Conservation (phyloP, 1,284 basidiomycete species). For the Bondarzewia mesenterica region DNA sequence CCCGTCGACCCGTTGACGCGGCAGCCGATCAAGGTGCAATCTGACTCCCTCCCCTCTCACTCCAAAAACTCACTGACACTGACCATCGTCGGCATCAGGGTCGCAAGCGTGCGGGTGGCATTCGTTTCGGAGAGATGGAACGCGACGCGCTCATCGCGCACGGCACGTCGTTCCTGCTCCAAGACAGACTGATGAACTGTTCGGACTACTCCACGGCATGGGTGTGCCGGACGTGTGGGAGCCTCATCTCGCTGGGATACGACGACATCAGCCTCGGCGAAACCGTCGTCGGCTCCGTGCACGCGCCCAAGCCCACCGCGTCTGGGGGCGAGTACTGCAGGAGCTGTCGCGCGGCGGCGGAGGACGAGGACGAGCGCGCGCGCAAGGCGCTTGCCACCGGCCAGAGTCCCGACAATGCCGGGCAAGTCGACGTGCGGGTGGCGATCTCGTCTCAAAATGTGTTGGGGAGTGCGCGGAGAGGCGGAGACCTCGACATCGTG, state of each 20-base stretch:
- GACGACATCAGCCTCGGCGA: conserved; percentile 75
- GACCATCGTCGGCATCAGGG: conserved; percentile 46
- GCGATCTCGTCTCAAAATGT: conserved; percentile 60
- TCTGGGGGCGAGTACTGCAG: conserved; percentile 87
- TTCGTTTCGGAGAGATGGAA: conserved; percentile 99
- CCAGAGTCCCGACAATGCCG: conserved; percentile 26
- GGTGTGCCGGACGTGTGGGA: conserved; percentile 96
- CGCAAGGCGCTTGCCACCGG: conserved; percentile 46
- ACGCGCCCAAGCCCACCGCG: conserved; percentile 40
- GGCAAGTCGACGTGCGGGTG: conserved; percentile 46
- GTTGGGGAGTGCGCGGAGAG: conserved; percentile 49
- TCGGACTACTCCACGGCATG: conserved; percentile 99
- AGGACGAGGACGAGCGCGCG: conserved; percentile 50
- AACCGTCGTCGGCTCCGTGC: conserved; percentile 34
- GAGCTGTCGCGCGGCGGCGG: conserved; percentile 71
- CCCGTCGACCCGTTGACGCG: conserved; percentile 93
- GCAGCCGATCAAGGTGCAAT: conserved; percentile 89
- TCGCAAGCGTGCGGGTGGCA: conserved; percentile 96
- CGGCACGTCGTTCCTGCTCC: conserved; percentile 95
- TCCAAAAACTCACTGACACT: not conserved
- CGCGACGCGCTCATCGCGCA: conserved; percentile 97
- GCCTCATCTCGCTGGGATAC: conserved; percentile 91
- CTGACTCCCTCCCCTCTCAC: not conserved
- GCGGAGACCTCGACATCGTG: conserved; percentile 84
- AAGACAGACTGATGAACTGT: conserved; percentile 99